Percentiles rank a stretch among this genome's conserved stretches.
Evolutionary conservation across 305 asterid genomes (phyloP).

Genomic region (Solanum hybrid): DNA sequence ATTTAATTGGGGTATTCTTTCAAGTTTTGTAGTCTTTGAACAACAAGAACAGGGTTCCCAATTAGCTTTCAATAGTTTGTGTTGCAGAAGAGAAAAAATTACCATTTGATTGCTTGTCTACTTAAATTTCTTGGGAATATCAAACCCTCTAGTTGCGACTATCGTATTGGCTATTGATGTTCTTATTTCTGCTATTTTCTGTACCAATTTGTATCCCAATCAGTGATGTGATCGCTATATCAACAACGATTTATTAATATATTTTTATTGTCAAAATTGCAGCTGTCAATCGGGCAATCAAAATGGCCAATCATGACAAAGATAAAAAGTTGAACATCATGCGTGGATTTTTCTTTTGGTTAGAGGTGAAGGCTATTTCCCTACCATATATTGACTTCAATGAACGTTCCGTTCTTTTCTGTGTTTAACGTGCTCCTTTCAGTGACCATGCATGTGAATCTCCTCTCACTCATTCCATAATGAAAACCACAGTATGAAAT

Average conservation of each 20-base stretch:
- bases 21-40: neutral
- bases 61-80: neutral
- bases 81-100: neutral
- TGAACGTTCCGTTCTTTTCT: neutral
- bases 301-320: slow-evolving; percentile 1
- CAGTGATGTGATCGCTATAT: neutral
- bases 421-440: neutral
- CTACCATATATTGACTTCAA: neutral
- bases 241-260: neutral
- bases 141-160: neutral
- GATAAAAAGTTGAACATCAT: slow-evolving; percentile 5
- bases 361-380: neutral
- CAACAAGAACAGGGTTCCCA: neutral
- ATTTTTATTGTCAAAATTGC: neutral
- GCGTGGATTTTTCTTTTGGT: slow-evolving; percentile 14
- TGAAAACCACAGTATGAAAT: neutral
- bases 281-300: slow-evolving; percentile 2
- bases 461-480: neutral
- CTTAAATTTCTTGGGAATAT: neutral
- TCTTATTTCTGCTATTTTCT: neutral
- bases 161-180: neutral
- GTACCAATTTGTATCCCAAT: neutral
- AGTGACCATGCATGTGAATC: neutral
- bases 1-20: neutral
- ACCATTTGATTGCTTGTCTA: neutral